A percentile compares a stretch with the other conserved stretches of the same genome.
phyloP scores from a whole-genome alignment of 257 asterid genomes.

The Apocynum venetum region DNA sequence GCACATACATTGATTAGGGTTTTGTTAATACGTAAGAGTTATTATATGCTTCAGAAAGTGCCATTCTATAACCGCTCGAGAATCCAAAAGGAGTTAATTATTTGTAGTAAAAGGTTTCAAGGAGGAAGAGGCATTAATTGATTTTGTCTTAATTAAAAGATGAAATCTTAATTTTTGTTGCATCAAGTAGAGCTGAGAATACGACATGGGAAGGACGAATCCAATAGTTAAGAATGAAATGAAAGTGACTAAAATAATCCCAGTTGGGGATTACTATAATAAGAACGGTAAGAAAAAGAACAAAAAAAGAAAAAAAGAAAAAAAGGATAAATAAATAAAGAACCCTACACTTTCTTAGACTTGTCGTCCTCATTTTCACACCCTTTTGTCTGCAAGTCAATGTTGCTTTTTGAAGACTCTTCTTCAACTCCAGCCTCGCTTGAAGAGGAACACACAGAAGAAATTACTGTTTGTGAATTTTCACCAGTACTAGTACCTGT shows the following conservation, averaged over 20 bases:
- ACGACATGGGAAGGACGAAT: conserved; percentile 5
- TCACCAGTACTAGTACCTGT: conserved; percentile 16
- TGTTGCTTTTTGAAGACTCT: conserved; percentile 50
- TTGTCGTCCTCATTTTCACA: conserved; percentile 50
- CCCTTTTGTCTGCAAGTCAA: conserved; percentile 24
- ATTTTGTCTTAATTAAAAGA: conserved; percentile 7
- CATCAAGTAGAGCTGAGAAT: conserved; percentile 1
- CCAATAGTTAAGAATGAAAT: conserved; percentile 28
- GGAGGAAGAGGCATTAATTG: neutral
- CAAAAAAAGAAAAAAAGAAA: conserved; percentile 9
- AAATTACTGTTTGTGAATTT: conserved; percentile 34
- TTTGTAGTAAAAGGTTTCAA: neutral
- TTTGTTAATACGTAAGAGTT: neutral
- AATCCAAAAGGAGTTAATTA: neutral
- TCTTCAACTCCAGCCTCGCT: conserved; percentile 61
- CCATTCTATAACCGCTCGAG: no score
- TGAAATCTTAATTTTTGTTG: conserved; percentile 3
- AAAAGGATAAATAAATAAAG: no score
- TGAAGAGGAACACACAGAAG: conserved; percentile 53
- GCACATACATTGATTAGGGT: conserved; percentile 11
- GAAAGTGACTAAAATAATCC: conserved; percentile 8
- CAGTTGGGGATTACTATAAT: no score
- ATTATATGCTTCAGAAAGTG: no score
- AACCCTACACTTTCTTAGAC: conserved; percentile 63
- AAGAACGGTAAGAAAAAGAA: neutral